Evolutionary conservation across 345 rosid genomes (phyloP).

Genomic region (Ceriops decandra): DNA sequence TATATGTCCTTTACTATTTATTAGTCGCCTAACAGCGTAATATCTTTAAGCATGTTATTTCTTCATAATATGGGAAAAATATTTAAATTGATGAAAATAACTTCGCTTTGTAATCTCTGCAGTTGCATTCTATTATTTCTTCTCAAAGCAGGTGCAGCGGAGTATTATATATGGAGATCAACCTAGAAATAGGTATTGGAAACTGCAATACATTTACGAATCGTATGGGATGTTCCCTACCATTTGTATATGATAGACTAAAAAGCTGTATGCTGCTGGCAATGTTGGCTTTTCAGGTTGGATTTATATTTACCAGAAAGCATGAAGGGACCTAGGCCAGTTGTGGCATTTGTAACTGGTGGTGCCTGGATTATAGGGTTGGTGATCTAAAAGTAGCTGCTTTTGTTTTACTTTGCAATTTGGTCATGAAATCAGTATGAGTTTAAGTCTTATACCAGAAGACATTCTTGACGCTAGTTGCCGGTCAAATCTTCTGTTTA

Average conservation of each 20-base stretch:
- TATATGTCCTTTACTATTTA: not conserved
- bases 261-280: not conserved
- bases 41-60: not conserved
- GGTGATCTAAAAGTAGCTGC: conserved; percentile 7
- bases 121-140: conserved; percentile 35
- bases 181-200: conserved; percentile 31
- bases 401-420: conserved; percentile 2
- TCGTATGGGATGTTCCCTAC: not conserved
- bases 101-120: conserved; percentile 13
- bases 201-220: not conserved
- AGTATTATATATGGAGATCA: conserved; percentile 32
- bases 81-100: not conserved
- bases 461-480: too few relatives aligned
- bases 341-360: conserved; percentile 33
- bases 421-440: not conserved
- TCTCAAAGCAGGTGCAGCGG: conserved; percentile 27
- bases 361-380: conserved; percentile 41
- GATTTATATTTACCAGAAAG: conserved; percentile 28
- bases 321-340: conserved; percentile 29
- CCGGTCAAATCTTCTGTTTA: too few relatives aligned
- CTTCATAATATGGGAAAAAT: too few relatives aligned
- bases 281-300: conserved; percentile 23
- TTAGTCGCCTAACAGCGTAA: not conserved
- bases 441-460: not conserved
- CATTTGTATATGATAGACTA: not conserved